Conservation (phyloP, 805 yeast genomes). For the Nakazawaea pomicola region DNA sequence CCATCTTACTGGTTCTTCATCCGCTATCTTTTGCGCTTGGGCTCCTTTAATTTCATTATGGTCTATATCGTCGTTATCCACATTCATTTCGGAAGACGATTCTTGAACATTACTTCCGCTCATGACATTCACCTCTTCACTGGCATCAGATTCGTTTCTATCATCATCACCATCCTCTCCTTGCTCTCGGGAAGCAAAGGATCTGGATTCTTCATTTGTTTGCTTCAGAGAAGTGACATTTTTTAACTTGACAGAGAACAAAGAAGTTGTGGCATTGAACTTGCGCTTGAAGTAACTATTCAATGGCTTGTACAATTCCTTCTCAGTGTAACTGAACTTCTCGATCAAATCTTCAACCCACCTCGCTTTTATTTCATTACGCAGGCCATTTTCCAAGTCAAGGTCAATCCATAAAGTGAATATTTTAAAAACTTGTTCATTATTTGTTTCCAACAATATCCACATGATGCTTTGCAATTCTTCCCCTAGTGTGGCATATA, state of each 20-base stretch:
- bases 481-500: neutral
- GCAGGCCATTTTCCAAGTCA: constrained; percentile 9
- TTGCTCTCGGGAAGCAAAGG: constrained; percentile 1
- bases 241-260: constrained; percentile 18
- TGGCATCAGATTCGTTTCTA: constrained; percentile 16
- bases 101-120: constrained; percentile 9
- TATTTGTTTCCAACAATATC: constrained; percentile 26
- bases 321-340: constrained; percentile 22
- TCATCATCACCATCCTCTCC: constrained; percentile 9
- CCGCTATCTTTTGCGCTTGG: constrained; percentile 21
- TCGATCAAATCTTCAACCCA: constrained; percentile 26
- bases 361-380: constrained; percentile 15
- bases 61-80: constrained; percentile 10
- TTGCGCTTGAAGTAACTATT: constrained; percentile 21
- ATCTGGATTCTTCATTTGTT: constrained; percentile 5
- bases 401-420: constrained; percentile 20
- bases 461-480: constrained; percentile 22
- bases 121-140: constrained; percentile 19
- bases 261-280: constrained; percentile 26
- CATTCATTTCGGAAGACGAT: constrained; percentile 13
- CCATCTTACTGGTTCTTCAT: constrained; percentile 56
- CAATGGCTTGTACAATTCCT: constrained; percentile 19
- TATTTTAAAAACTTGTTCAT: constrained; percentile 17
- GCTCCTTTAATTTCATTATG: constrained; percentile 14
- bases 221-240: constrained; percentile 9